Evolutionary conservation across 164 flowering plant genomes (phyloP).

Genomic region (Aristolochia californica): DNA sequence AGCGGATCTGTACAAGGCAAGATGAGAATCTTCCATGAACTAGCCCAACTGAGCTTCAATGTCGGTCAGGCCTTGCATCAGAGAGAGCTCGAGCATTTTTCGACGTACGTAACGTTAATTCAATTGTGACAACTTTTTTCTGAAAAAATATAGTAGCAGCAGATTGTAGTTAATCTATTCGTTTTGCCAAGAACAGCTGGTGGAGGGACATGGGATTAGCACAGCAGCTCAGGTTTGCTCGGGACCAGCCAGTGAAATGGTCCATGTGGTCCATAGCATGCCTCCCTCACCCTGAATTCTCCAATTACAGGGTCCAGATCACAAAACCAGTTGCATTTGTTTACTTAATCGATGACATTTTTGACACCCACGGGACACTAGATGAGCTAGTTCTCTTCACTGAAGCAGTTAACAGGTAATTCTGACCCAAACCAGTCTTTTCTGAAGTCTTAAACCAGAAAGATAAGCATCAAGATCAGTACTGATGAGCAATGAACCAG

Average conservation of each 20-base stretch:
- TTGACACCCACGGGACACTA: slow-evolving; percentile 40
- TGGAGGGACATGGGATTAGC: slow-evolving; percentile 42
- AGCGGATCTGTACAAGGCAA: slow-evolving; percentile 1
- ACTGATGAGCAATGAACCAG: too few relatives aligned
- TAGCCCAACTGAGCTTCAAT: slow-evolving; percentile 28
- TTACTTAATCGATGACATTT: slow-evolving; percentile 56
- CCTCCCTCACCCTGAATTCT: slow-evolving; percentile 26
- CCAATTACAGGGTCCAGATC: slow-evolving; percentile 33
- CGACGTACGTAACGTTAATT: slow-evolving; percentile 22
- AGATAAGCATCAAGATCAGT: too few relatives aligned
- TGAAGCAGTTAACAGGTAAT: slow-evolving; percentile 20
- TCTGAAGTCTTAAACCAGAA: too few relatives aligned
- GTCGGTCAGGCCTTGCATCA: slow-evolving; percentile 24
- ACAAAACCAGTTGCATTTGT: slow-evolving; percentile 41
- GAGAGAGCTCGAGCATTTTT: slow-evolving; percentile 27
- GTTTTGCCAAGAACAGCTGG: slow-evolving; percentile 26
- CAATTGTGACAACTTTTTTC: neutral
- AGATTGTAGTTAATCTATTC: neutral
- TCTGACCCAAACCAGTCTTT: too few relatives aligned
- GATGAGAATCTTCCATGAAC: slow-evolving; percentile 14
- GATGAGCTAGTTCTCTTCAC: slow-evolving; percentile 50
- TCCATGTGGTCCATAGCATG: slow-evolving; percentile 30
- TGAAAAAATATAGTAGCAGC: too few relatives aligned
- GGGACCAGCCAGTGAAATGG: slow-evolving; percentile 55
- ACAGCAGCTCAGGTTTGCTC: slow-evolving; percentile 30